Conservation (phyloP, 805 yeast genomes). For the Yamadazyma kitorensis region DNA sequence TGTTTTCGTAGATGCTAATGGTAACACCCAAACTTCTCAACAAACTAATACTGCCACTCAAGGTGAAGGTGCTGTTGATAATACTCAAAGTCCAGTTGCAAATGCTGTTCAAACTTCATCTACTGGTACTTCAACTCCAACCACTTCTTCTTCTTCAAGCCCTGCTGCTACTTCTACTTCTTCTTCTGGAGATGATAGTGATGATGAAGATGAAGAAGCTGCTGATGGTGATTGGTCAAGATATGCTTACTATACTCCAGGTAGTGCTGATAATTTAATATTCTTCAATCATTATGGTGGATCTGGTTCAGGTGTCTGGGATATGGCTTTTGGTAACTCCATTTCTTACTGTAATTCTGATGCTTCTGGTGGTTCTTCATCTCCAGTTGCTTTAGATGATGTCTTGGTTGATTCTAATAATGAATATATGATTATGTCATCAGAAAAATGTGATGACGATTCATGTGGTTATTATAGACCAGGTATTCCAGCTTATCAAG, state of each 20-base stretch:
- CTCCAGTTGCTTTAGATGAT: slow-evolving; percentile 66
- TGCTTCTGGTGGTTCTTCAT: slow-evolving; percentile 69
- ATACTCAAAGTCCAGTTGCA: slow-evolving; percentile 35
- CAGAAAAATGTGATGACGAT: slow-evolving; percentile 51
- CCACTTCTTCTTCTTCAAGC: slow-evolving; percentile 20
- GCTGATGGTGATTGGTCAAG: slow-evolving; percentile 67
- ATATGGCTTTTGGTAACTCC: slow-evolving; percentile 85
- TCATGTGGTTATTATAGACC: slow-evolving; percentile 82
- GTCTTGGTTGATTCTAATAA: slow-evolving; percentile 66
- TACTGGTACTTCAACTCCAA: slow-evolving; percentile 22
- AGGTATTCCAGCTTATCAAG: slow-evolving; percentile 91
- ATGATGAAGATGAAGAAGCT: slow-evolving; percentile 31
- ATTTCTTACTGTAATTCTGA: slow-evolving; percentile 79
- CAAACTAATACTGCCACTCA: slow-evolving; percentile 18
- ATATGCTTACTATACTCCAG: slow-evolving; percentile 71
- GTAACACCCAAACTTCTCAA: slow-evolving; percentile 32
- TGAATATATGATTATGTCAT: slow-evolving; percentile 83
- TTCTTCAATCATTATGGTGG: slow-evolving; percentile 92
- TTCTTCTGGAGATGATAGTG: slow-evolving; percentile 38
- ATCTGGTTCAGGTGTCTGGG: slow-evolving; percentile 86
- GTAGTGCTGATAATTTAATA: slow-evolving; percentile 65
- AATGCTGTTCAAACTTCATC: slow-evolving; percentile 21
- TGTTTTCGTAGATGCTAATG: slow-evolving; percentile 63
- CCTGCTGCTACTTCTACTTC: slow-evolving; percentile 21
- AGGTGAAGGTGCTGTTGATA: slow-evolving; percentile 31